phyloP scores from a whole-genome alignment of 2,329 filamentous ascomycete genomes.

The Apiospora phragmitis region DNA sequence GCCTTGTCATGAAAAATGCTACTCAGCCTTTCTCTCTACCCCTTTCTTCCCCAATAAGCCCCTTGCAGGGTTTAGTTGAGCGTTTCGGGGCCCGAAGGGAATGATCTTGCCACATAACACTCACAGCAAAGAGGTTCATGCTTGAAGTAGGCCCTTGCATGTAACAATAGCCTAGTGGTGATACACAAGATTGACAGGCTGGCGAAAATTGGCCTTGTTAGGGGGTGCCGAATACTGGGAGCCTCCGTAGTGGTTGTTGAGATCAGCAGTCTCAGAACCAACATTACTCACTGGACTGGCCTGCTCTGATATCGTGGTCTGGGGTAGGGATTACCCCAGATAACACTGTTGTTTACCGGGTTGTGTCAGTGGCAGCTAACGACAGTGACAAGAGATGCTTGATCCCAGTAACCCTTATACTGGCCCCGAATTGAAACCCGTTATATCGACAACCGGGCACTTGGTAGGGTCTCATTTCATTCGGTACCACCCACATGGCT shows the following conservation, averaged over 20 bases:
- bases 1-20: no score
- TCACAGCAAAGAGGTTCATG: background rate
- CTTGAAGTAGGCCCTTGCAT: background rate
- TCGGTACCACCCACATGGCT: background rate
- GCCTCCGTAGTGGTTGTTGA: background rate
- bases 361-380: background rate
- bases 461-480: background rate
- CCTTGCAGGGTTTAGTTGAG: background rate
- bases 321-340: background rate
- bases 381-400: background rate
- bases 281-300: background rate
- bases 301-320: background rate
- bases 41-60: background rate
- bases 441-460: background rate
- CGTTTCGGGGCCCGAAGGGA: background rate
- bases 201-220: background rate
- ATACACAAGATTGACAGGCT: background rate
- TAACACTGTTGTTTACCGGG: background rate
- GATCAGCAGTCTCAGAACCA: constrained; percentile 4
- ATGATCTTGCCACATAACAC: background rate
- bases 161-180: background rate
- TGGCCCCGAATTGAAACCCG: background rate
- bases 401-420: background rate
- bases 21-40: no score
- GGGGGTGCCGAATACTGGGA: background rate